Percentiles rank a stretch among this genome's conserved stretches.
These are phyloP conservation scores for Plasmodium knowlesi DNA, from an alignment of 169 alveolate genomes.

Conservation along the genomic window DNA sequence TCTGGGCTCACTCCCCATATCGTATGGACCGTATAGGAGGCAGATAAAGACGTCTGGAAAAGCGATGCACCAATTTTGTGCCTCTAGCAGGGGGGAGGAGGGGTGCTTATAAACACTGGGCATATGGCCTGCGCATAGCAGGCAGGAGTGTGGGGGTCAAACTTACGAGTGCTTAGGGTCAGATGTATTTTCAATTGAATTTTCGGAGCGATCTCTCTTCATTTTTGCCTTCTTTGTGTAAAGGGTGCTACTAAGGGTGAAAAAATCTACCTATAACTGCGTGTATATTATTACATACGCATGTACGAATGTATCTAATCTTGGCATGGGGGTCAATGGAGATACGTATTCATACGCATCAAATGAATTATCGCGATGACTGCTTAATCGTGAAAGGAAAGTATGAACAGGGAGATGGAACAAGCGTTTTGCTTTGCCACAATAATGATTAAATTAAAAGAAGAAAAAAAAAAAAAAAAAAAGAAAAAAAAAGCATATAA, in stretches of 20 bases:
- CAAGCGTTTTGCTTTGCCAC: not conserved
- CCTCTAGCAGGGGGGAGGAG: not conserved
- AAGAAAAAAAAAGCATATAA: too few species aligned
- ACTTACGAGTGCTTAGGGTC: constrained; percentile 53
- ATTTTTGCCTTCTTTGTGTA: constrained; percentile 1
- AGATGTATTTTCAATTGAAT: constrained; percentile 66
- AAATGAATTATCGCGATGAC: not conserved
- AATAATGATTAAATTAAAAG: too few species aligned
- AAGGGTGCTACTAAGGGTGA: not conserved
- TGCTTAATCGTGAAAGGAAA: not conserved
- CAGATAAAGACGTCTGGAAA: not conserved
- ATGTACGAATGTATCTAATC: not conserved
- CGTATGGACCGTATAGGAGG: not conserved
- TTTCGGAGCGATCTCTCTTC: constrained; percentile 76
- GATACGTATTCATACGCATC: not conserved
- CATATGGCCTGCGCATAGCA: not conserved
- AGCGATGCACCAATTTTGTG: not conserved
- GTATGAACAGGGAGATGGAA: not conserved
- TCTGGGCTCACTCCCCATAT: not conserved
- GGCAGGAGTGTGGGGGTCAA: not conserved
- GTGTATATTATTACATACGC: not conserved
- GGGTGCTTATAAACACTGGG: not conserved
- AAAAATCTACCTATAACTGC: not conserved
- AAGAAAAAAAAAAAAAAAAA: too few species aligned
- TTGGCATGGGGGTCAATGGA: not conserved